phyloP scores from a whole-genome alignment of 2,329 filamentous ascomycete genomes.

The Colletotrichum tropicicola region DNA sequence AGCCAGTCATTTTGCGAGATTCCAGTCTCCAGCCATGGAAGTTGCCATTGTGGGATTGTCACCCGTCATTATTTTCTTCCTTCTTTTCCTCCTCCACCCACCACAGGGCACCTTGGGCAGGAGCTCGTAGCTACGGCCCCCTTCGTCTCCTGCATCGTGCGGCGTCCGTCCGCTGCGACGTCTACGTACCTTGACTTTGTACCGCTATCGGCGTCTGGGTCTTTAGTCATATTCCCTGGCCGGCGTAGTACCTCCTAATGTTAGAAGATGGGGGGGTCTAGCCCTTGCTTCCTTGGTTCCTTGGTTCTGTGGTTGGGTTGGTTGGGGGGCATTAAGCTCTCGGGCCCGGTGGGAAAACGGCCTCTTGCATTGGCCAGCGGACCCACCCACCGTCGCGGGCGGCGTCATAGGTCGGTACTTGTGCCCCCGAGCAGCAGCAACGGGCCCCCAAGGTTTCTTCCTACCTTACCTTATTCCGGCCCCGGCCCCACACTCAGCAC shows the following conservation, averaged over 20 bases:
- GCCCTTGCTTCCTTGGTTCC: slow-evolving; percentile 1
- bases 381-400: neutral
- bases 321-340: slow-evolving; percentile 22
- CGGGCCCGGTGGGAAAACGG: slow-evolving; percentile 11
- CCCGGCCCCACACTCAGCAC: no score
- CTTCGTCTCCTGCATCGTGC: neutral
- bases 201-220: slow-evolving; percentile 1
- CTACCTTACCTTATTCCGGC: no score
- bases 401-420: neutral
- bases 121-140: no score
- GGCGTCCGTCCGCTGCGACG: neutral
- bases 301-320: no score
- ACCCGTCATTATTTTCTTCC: neutral
- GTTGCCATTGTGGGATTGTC: neutral
- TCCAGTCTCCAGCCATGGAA: neutral
- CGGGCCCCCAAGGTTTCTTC: neutral
- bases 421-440: accelerated
- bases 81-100: neutral
- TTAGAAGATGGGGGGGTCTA: neutral
- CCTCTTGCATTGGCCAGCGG: slow-evolving; percentile 17
- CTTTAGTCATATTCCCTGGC: slow-evolving; percentile 1
- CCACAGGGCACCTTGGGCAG: no score
- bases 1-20: slow-evolving; percentile 21
- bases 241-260: neutral
- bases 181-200: neutral